Evolutionary conservation across 1,284 basidiomycete species (phyloP), one percentile per base, ranked within the genome.

Genomic region (Volvariella volvacea): DNA sequence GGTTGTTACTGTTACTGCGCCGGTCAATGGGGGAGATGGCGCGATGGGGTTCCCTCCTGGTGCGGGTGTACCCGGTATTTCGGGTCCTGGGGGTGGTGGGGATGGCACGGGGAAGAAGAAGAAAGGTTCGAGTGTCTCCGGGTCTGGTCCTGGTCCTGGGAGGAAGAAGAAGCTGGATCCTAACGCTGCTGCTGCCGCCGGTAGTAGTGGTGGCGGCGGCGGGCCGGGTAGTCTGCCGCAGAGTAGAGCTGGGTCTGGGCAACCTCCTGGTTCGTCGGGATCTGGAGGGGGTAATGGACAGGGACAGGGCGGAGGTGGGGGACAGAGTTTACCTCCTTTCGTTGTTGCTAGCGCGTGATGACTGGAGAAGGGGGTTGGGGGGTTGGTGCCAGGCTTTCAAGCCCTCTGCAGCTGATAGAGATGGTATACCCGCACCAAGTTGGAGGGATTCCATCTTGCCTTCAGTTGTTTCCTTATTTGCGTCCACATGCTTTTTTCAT

Each of bases 291-390:
- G 42, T 12, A 28, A 56, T 44, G 51, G 56, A 49, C 47, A 55
- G 50, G 47, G 49, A 36, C 45, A 48, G 33, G 54, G 52, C 15
- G 47, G 46, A 31, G 53, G 50, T 17, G 47, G 58, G n/a, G 52
- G 63, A 28, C 25, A 28, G 25, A 28, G 25, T 22, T 57, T 75
- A 14, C 74, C 74, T 39, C 66, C 75, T 43, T 70, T 75, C 36
- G 73, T 80, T 21, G 63, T 71, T 43, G 74, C 77, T 33, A 79
- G 71, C 54, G 75, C 75, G 16, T 78, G 48, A 47, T 40, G 30
- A 2, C 1, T 31, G n/a, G n/a, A n/a, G n/a, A n/a, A n/a, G n/a
- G n/a, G n/a, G n/a, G n/a, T n/a, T n/a, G n/a, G n/a, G n/a, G n/a
- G n/a, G n/a, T n/a, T n/a, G n/a, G n/a, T n/a, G n/a, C n/a, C n/a